A percentile compares a stretch with the other conserved stretches of the same genome.
Conservation (phyloP, 257 asterid species). For the Forsythia viridissima region DNA sequence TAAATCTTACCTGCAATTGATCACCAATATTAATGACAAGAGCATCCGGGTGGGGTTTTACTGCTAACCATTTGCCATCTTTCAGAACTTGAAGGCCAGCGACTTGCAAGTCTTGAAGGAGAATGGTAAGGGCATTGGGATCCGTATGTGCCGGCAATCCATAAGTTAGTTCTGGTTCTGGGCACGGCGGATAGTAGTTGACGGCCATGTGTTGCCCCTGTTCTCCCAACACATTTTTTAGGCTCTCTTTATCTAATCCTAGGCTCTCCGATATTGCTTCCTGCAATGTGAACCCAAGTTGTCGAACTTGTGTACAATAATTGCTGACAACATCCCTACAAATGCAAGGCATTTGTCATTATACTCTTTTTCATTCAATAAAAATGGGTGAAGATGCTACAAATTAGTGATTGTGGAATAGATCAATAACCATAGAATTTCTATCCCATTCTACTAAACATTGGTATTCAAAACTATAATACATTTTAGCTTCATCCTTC, state of each 20-base stretch:
- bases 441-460: too few species aligned
- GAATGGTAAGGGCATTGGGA: slow-evolving; percentile 84
- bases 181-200: slow-evolving; percentile 88
- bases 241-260: slow-evolving; percentile 36
- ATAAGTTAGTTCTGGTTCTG: slow-evolving; percentile 76
- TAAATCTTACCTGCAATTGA: slow-evolving; percentile 66
- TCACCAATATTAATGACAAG: slow-evolving; percentile 86
- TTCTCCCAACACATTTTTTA: slow-evolving; percentile 57
- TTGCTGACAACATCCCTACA: slow-evolving; percentile 49
- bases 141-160: slow-evolving; percentile 92
- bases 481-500: too few species aligned
- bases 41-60: slow-evolving; percentile 73
- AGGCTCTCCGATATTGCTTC: slow-evolving; percentile 54
- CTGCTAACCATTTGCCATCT: slow-evolving; percentile 77
- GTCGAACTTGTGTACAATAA: slow-evolving; percentile 49
- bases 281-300: slow-evolving; percentile 51
- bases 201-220: slow-evolving; percentile 97
- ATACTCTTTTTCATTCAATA: background rate
- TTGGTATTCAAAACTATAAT: too few species aligned
- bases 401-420: background rate
- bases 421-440: background rate
- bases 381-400: background rate
- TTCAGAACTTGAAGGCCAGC: slow-evolving; percentile 81
- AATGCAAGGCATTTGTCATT: background rate
- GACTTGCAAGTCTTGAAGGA: slow-evolving; percentile 77